These are phyloP conservation scores for Suillus paluster DNA, from an alignment of 768 basidiomycete species.

Conservation along the genomic window DNA sequence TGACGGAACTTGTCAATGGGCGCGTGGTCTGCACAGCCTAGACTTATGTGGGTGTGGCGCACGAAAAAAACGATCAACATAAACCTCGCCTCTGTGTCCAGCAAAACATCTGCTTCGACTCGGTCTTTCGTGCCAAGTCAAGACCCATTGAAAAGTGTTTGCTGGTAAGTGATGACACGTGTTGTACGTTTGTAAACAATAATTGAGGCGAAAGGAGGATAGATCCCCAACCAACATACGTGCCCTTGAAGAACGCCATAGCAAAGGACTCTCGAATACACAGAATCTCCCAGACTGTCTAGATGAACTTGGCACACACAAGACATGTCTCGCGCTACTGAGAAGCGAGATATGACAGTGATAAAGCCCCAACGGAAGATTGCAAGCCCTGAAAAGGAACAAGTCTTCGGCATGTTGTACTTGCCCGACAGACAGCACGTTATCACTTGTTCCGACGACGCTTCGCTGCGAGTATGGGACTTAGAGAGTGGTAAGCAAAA, in stretches of 20 bases:
- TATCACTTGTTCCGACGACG: background rate
- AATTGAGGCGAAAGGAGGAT: background rate
- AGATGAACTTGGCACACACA: background rate
- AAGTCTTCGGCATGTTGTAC: background rate
- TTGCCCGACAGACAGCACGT: background rate
- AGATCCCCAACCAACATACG: background rate
- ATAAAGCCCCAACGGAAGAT: background rate
- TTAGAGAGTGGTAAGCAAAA: background rate
- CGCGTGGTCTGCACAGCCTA: background rate
- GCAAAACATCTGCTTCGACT: background rate
- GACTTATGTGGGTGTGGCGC: background rate
- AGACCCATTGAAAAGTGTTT: background rate
- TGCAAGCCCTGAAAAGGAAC: background rate
- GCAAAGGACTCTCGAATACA: background rate
- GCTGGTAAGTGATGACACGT: background rate
- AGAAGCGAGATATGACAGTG: background rate
- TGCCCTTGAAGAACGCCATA: background rate
- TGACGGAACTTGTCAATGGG: background rate
- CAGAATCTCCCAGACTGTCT: background rate
- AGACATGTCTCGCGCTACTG: background rate
- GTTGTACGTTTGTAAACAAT: background rate
- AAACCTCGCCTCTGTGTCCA: background rate
- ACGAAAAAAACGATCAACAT: no score
- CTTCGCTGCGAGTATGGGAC: background rate
- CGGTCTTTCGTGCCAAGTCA: background rate